Evolutionary conservation across 2,329 filamentous ascomycete species (phyloP).

Genomic region (Thermoascus crustaceus): DNA sequence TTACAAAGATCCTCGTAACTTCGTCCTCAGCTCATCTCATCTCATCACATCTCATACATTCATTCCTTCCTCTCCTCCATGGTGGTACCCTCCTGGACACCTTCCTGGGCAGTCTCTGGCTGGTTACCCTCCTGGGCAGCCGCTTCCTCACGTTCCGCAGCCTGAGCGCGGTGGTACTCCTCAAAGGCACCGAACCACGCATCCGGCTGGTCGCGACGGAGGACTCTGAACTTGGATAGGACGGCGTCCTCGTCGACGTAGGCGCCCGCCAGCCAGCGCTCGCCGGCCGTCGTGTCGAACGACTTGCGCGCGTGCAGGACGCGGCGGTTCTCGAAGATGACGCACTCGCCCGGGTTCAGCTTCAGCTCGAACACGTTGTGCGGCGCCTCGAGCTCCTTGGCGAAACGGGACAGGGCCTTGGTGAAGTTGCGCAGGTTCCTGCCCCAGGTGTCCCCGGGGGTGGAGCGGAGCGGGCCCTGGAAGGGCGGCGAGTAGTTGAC

Average conservation of each 20-base stretch:
- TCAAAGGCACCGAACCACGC: conserved; percentile 7
- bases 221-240: conserved; percentile 38
- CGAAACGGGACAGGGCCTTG: conserved; percentile 51
- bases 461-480: conserved; percentile 48
- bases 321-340: conserved; percentile 83
- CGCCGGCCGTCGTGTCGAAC: conserved; percentile 59
- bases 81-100: no score
- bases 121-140: no score
- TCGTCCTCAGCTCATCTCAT: no score
- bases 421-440: conserved; percentile 21
- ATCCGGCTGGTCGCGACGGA: conserved; percentile 18
- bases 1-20: no score
- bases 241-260: conserved; percentile 68
- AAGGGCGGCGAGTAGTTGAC: conserved; percentile 75
- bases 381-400: conserved; percentile 48
- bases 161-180: no score
- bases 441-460: conserved; percentile 4
- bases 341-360: conserved; percentile 74
- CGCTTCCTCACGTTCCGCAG: no score
- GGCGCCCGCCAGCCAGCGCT: conserved; percentile 75
- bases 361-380: conserved; percentile 60
- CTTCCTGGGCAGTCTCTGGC: no score
- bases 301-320: conserved; percentile 73
- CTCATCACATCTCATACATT: no score
- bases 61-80: no score